A percentile compares a stretch with the other conserved stretches of the same genome.
phyloP scores from a whole-genome alignment of 2,329 filamentous ascomycete species.

The Ophiocordyceps sinensis region DNA sequence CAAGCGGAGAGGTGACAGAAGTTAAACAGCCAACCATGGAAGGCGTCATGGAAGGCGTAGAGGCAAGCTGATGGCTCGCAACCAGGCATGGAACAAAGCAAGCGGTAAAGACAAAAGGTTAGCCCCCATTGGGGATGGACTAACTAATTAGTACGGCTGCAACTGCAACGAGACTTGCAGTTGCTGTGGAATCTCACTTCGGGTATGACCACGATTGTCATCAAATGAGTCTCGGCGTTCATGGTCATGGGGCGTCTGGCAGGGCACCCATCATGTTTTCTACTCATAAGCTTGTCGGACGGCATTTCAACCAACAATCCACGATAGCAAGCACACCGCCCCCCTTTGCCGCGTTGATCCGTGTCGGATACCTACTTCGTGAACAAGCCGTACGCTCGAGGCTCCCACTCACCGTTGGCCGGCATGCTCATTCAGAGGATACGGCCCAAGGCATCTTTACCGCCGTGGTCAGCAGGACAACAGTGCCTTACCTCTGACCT shows the following conservation, averaged over 20 bases:
- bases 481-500: constrained; percentile 41
- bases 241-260: constrained; percentile 13
- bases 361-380: not conserved
- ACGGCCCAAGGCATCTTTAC: not conserved
- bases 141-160: no score
- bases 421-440: no score
- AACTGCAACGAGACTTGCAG: no score
- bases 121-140: not conserved
- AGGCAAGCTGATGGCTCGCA: constrained; percentile 8
- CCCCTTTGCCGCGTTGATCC: not conserved
- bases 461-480: constrained; percentile 19
- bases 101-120: constrained; percentile 1
- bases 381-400: not conserved
- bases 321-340: not conserved
- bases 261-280: constrained; percentile 14
- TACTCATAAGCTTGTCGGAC: not conserved
- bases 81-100: not conserved
- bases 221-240: constrained; percentile 19
- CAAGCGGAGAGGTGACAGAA: constrained; percentile 44
- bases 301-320: not conserved
- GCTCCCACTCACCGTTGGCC: not conserved
- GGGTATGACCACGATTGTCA: not conserved
- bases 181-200: not conserved
- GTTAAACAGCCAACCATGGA: constrained; percentile 26
- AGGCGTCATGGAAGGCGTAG: constrained; percentile 23